Base-by-base conservation (phyloP, 805 yeast genomes). In the Saccharomycopsis schoenii region DNA sequence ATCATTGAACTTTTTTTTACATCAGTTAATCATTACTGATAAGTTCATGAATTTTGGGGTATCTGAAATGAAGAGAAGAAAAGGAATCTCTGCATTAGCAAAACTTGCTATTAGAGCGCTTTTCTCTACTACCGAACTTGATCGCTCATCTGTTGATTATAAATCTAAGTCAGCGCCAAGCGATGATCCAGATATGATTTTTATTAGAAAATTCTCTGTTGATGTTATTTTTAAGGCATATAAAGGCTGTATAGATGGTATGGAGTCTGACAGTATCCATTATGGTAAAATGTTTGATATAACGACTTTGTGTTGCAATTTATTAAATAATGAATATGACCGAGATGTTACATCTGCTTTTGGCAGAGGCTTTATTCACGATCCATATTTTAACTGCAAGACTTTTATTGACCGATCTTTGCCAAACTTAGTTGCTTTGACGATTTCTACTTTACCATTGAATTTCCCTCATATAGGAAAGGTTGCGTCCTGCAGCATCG, bases 1-100 rank as follows among this genome's bases (percentile, higher is more conserved):
- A 0, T 85, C 93, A 0, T 71, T 92, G 63, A 89, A 90, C 69
- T 83, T 88, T 66, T 79, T 91, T 62, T 71, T 91, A 17, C 91
- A 89, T 69, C 91, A 87, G 67, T 76, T 92, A 57, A 71, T 91
- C 1, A 83, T 87, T 2, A 77, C 84, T 1, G 75, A 79, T n/a
- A 75, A 73, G 65, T 74, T 74, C 43, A 75, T 69, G 15, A 55
- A 10, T 70, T 71, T 1, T 71, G 72, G 2, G 67, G 68, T 24
- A 63, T 68, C 73, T 12, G 82, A 77, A 55, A 70, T 63, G 39
- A 80, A 80, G 61, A 74, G 96, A 72, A 77, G 81, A 65, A 73
- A 74, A 21, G 76, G 83, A 0, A 76, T 90, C 3, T 80, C 93
- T 0, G 76, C 82, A 47, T 73, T 88, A 41, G 85, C 96, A 0